Percentiles rank a stretch among this genome's conserved stretches.
phyloP scores from a whole-genome alignment of 2,329 filamentous ascomycete species.

The Pseudogymnoascus verrucosus region DNA sequence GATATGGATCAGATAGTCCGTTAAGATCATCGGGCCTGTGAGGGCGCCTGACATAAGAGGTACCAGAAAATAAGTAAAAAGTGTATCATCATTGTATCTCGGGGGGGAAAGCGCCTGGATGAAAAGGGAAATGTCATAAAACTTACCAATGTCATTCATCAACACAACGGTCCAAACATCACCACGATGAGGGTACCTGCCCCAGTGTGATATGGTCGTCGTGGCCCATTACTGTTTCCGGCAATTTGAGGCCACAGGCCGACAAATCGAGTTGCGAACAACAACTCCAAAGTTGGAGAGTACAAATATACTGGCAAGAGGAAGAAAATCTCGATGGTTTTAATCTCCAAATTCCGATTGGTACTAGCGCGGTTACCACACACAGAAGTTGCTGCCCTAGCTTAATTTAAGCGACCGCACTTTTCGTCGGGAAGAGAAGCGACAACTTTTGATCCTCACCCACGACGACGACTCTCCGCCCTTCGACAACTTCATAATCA shows the following conservation, averaged over 20 bases:
- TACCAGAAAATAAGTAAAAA: conserved; percentile 75
- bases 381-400: conserved; percentile 7
- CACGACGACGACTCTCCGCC: conserved; percentile 20
- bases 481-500: conserved; percentile 22
- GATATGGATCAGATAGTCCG: conserved; percentile 65
- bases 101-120: neutral
- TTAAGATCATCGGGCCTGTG: conserved; percentile 67
- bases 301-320: neutral
- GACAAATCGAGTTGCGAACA: neutral
- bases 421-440: conserved; percentile 9
- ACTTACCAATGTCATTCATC: neutral
- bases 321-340: conserved; percentile 5
- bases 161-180: neutral
- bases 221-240: neutral
- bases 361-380: neutral
- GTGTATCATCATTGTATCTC: conserved; percentile 61
- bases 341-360: conserved; percentile 1
- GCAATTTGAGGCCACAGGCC: neutral
- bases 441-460: conserved; percentile 18
- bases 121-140: neutral
- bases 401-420: conserved; percentile 9
- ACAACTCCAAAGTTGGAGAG: neutral
- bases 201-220: neutral
- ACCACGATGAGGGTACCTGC: neutral
- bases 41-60: conserved; percentile 83